Percentiles rank a stretch among this genome's conserved stretches.
phyloP scores from a whole-genome alignment of 1,139 yeast genomes.

The Magnusiomyces tetraspermus region DNA sequence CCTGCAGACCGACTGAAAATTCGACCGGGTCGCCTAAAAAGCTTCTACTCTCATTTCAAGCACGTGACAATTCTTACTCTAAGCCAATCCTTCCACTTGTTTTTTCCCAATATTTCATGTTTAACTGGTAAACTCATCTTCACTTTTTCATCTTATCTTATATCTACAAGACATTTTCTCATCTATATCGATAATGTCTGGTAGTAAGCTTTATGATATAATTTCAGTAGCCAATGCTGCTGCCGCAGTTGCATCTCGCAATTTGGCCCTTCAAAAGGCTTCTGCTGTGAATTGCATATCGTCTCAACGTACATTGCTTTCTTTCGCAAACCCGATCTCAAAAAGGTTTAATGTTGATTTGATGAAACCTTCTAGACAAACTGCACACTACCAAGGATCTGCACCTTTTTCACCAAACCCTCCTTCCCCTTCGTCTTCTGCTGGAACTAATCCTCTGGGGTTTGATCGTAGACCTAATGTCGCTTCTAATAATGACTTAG shows the following conservation, averaged over 20 bases:
- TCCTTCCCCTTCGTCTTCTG: not conserved
- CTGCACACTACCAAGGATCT: not conserved
- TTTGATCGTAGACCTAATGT: slow-evolving; percentile 3
- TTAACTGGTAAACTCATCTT: too few relatives aligned
- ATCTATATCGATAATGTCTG: too few relatives aligned
- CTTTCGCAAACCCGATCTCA: not conserved
- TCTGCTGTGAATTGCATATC: not conserved
- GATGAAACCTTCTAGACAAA: not conserved
- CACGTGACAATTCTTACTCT: too few relatives aligned
- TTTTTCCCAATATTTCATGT: too few relatives aligned
- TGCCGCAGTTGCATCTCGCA: slow-evolving; percentile 7
- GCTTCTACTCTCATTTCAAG: too few relatives aligned
- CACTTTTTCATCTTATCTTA: too few relatives aligned
- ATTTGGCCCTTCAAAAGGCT: slow-evolving; percentile 4
- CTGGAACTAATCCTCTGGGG: not conserved
- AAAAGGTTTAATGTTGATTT: not conserved
- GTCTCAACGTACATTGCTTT: slow-evolving; percentile 5
- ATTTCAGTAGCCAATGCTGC: slow-evolving; percentile 19
- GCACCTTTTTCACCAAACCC: not conserved
- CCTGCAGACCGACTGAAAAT: too few relatives aligned
- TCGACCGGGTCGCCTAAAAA: too few relatives aligned
- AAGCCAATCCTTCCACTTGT: too few relatives aligned
- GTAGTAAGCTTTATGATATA: slow-evolving; percentile 18
- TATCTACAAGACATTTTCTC: too few relatives aligned
- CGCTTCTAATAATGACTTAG: not conserved